Percentiles rank a stretch among this genome's conserved stretches.
Conservation (phyloP, 1,284 basidiomycete genomes). For the Rhodotorula sp. region DNA sequence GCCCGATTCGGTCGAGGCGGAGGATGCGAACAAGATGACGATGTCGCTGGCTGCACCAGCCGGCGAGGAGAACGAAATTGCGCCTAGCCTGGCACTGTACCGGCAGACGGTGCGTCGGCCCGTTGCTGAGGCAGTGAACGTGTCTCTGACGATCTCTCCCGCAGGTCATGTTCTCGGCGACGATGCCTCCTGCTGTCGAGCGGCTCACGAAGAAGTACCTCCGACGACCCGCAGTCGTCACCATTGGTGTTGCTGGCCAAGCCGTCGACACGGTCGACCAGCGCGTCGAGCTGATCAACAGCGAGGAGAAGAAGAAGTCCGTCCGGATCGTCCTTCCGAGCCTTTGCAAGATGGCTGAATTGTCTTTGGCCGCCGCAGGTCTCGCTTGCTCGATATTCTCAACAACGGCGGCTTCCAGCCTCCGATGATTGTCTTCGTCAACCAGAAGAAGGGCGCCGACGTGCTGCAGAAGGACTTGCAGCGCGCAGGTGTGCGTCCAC, state of each 20-base stretch:
- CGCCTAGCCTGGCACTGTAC: conserved; percentile 42
- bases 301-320: conserved; percentile 92
- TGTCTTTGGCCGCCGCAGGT: conserved; percentile 52
- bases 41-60: conserved; percentile 38
- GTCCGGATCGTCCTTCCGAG: conserved; percentile 44
- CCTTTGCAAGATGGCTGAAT: neutral
- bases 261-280: conserved; percentile 98
- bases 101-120: conserved; percentile 44
- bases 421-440: conserved; percentile 98
- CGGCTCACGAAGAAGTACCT: conserved; percentile 91
- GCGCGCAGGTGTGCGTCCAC: conserved; percentile 49
- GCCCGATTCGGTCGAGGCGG: conserved; percentile 59
- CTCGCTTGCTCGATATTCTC: conserved; percentile 82
- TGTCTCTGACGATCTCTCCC: neutral
- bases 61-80: conserved; percentile 43
- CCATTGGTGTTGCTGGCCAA: conserved; percentile 94
- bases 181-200: conserved; percentile 96
- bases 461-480: conserved; percentile 89
- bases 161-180: conserved; percentile 78
- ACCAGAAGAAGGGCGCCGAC: conserved; percentile 98
- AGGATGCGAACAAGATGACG: conserved; percentile 45
- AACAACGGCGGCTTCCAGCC: conserved; percentile 75
- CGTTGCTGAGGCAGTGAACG: too few relatives aligned
- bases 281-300: conserved; percentile 84
- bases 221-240: conserved; percentile 86